phyloP scores from a whole-genome alignment of 2,329 filamentous ascomycete species.

The Colletotrichum brevisporum region DNA sequence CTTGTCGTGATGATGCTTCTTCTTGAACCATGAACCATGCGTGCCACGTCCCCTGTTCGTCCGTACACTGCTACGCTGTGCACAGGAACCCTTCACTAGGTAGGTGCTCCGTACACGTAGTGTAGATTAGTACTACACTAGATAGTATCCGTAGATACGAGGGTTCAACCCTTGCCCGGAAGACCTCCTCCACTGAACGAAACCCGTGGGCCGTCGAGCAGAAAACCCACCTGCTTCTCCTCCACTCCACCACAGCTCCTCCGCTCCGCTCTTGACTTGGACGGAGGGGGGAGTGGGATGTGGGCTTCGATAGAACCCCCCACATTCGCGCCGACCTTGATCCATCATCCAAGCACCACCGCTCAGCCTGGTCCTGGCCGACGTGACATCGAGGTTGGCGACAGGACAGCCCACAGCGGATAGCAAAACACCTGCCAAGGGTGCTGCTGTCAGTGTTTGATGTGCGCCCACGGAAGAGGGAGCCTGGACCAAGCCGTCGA shows the following conservation, averaged over 20 bases:
- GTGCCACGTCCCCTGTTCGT: background rate
- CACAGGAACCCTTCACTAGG: too few species aligned
- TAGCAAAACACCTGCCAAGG: constrained; percentile 30
- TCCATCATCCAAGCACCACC: background rate
- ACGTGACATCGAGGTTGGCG: constrained; percentile 8
- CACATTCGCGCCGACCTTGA: constrained; percentile 32
- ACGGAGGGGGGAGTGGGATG: constrained; percentile 26
- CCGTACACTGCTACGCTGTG: background rate
- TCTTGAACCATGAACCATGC: constrained; percentile 31
- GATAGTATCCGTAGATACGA: constrained; percentile 13
- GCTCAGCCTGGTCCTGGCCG: constrained; percentile 1
- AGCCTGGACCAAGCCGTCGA: constrained; percentile 17
- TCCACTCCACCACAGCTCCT: constrained; percentile 11
- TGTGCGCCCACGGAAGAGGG: constrained; percentile 21
- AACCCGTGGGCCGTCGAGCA: constrained; percentile 3
- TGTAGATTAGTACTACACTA: too few species aligned
- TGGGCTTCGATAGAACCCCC: constrained; percentile 14
- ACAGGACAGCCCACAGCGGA: constrained; percentile 10
- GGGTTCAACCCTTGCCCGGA: background rate
- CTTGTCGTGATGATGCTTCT: constrained; percentile 27
- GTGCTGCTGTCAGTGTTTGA: constrained; percentile 37
- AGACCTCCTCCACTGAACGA: constrained; percentile 7
- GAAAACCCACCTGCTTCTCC: background rate
- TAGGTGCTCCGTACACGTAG: too few species aligned
- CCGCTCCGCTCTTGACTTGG: constrained; percentile 21